Evolutionary conservation across 2,329 filamentous ascomycete genomes (phyloP).

Genomic region (Aspergillus hortae): DNA sequence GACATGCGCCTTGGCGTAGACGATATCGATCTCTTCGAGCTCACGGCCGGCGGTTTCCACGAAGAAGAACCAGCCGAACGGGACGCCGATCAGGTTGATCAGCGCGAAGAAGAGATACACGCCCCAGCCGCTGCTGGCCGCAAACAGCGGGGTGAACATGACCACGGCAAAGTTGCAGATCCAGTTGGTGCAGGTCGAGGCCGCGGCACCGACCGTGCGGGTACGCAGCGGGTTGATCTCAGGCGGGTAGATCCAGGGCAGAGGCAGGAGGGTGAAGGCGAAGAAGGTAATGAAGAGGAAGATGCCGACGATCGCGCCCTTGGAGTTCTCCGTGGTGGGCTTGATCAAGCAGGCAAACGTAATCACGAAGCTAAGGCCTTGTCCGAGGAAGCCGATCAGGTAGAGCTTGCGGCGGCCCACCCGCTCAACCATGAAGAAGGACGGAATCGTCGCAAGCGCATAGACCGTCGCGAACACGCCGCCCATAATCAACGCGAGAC

Average conservation of each 20-base stretch:
- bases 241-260: constrained; percentile 53
- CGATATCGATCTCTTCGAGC: constrained; percentile 39
- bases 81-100: constrained; percentile 41
- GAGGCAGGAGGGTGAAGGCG: constrained; percentile 60
- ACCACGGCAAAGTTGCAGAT: constrained; percentile 52
- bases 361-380: constrained; percentile 32
- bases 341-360: constrained; percentile 32
- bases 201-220: constrained; percentile 49
- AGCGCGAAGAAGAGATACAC: constrained; percentile 41
- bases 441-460: constrained; percentile 23
- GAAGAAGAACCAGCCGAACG: constrained; percentile 51
- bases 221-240: constrained; percentile 53
- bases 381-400: constrained; percentile 30
- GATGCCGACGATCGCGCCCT: constrained; percentile 52
- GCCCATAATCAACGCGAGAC: constrained; percentile 23
- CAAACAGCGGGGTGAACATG: constrained; percentile 45
- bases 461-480: constrained; percentile 27
- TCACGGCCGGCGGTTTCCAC: constrained; percentile 44
- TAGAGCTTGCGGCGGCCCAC: constrained; percentile 40
- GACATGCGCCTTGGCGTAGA: constrained; percentile 37
- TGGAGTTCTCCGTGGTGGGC: constrained; percentile 18
- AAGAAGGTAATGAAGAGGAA: constrained; percentile 67
- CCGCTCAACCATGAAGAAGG: constrained; percentile 29
- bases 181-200: constrained; percentile 53
- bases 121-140: constrained; percentile 32